Conservation (phyloP, 768 basidiomycete species). For the Auricularia cornea region DNA sequence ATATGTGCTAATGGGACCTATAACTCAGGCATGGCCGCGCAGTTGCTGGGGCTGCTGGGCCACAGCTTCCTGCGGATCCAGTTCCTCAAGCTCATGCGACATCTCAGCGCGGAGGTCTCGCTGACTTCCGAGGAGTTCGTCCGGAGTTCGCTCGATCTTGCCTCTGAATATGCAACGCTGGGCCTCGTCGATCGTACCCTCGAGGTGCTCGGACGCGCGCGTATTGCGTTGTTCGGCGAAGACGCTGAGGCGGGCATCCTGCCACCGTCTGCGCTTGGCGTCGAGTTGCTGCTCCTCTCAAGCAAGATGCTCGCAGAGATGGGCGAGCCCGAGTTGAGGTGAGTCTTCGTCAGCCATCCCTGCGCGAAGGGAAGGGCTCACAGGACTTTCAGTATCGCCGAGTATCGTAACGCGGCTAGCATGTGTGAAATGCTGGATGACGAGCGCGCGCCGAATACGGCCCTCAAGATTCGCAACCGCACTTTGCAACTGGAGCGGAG, state of each 20-base stretch:
- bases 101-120: slow-evolving; percentile 43
- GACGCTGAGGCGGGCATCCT: slow-evolving; percentile 46
- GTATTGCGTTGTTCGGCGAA: slow-evolving; percentile 34
- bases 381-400: not conserved
- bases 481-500: slow-evolving; percentile 56
- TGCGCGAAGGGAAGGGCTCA: slow-evolving; percentile 5
- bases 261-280: slow-evolving; percentile 53
- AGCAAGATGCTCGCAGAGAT: slow-evolving; percentile 42
- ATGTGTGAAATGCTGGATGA: slow-evolving; percentile 35
- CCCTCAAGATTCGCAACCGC: slow-evolving; percentile 50
- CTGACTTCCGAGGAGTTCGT: slow-evolving; percentile 52
- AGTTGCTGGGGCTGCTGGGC: slow-evolving; percentile 63
- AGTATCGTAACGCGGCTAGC: slow-evolving; percentile 52
- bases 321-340: not conserved
- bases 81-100: slow-evolving; percentile 54
- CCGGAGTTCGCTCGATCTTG: slow-evolving; percentile 58
- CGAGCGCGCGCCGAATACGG: slow-evolving; percentile 43
- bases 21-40: slow-evolving; percentile 41
- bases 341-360: slow-evolving; percentile 16
- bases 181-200: slow-evolving; percentile 66
- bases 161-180: slow-evolving; percentile 68
- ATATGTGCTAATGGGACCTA: not conserved
- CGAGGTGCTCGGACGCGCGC: slow-evolving; percentile 51
- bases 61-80: slow-evolving; percentile 58
- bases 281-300: slow-evolving; percentile 51